Evolutionary conservation across 306 rosid genomes (phyloP).

Genomic region (Quercus mongolica): DNA sequence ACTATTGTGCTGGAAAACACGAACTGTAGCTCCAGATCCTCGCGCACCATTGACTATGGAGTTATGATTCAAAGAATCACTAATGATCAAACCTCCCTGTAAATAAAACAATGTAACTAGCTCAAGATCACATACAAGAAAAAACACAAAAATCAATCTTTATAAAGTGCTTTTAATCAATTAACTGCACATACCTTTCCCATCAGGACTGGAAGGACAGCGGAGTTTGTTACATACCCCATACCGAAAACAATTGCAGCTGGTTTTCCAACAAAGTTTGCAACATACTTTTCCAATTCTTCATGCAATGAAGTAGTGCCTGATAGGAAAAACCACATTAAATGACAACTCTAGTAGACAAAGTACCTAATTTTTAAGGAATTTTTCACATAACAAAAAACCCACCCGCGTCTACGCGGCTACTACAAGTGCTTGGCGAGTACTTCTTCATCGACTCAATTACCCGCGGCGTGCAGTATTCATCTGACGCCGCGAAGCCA

Average conservation of each 20-base stretch:
- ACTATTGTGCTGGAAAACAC: slow-evolving; percentile 85
- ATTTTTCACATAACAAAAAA: background rate
- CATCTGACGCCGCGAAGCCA: slow-evolving; percentile 91
- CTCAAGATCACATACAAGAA: background rate
- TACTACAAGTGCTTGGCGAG: slow-evolving; percentile 85
- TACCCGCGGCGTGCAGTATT: slow-evolving; percentile 79
- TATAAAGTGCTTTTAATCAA: background rate
- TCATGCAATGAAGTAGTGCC: slow-evolving; percentile 66
- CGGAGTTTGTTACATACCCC: slow-evolving; percentile 89
- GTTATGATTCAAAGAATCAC: slow-evolving; percentile 88
- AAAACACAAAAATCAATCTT: background rate
- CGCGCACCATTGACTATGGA: slow-evolving; percentile 89
- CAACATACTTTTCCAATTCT: slow-evolving; percentile 68
- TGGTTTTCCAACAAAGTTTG: slow-evolving; percentile 62
- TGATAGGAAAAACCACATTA: slow-evolving; percentile 15
- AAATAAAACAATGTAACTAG: too few relatives aligned
- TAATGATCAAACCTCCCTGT: slow-evolving; percentile 80
- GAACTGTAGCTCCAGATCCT: slow-evolving; percentile 91
- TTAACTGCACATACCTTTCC: slow-evolving; percentile 49
- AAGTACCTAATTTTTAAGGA: background rate
- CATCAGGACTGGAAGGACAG: slow-evolving; percentile 73
- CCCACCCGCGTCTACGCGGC: slow-evolving; percentile 78
- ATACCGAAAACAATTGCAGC: slow-evolving; percentile 82
- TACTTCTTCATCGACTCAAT: slow-evolving; percentile 59
- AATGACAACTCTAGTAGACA: background rate